Evolutionary conservation across 2,329 filamentous ascomycete species (phyloP).

Genomic region (Mycocentrospora acerina): DNA sequence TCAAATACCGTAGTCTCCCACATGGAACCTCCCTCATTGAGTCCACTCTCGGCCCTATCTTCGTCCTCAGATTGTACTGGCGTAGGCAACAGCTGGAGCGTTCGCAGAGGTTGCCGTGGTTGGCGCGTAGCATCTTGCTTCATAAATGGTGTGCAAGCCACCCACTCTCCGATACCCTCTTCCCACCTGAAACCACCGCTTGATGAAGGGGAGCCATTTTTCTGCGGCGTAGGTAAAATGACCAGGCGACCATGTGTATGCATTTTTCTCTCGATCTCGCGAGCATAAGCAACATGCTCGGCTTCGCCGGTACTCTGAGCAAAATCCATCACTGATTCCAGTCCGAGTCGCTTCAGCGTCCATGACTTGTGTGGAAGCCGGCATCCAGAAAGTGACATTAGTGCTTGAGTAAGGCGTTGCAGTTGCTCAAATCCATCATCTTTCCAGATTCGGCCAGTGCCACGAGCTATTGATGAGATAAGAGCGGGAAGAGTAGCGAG

Average conservation of each 20-base stretch:
- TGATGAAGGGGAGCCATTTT: slow-evolving; percentile 27
- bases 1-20: slow-evolving; percentile 17
- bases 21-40: slow-evolving; percentile 3
- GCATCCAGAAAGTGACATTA: slow-evolving; percentile 25
- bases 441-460: slow-evolving; percentile 37
- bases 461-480: slow-evolving; percentile 35
- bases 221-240: slow-evolving; percentile 29
- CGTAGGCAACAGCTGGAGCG: slow-evolving; percentile 28
- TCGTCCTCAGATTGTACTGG: slow-evolving; percentile 28
- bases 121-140: slow-evolving; percentile 19
- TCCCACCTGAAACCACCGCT: slow-evolving; percentile 45
- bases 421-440: slow-evolving; percentile 39
- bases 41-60: neutral
- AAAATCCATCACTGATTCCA: slow-evolving; percentile 42
- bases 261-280: slow-evolving; percentile 36
- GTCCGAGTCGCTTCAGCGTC: slow-evolving; percentile 39
- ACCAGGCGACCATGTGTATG: slow-evolving; percentile 27
- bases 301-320: slow-evolving; percentile 30
- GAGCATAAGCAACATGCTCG: slow-evolving; percentile 31
- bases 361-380: slow-evolving; percentile 34
- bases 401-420: slow-evolving; percentile 28
- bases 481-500: slow-evolving; percentile 31
- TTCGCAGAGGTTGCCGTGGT: slow-evolving; percentile 17
- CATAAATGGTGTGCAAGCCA: slow-evolving; percentile 44
- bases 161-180: slow-evolving; percentile 50